Conservation (phyloP, 768 basidiomycete genomes). For the Fibroporia radiculosa region DNA sequence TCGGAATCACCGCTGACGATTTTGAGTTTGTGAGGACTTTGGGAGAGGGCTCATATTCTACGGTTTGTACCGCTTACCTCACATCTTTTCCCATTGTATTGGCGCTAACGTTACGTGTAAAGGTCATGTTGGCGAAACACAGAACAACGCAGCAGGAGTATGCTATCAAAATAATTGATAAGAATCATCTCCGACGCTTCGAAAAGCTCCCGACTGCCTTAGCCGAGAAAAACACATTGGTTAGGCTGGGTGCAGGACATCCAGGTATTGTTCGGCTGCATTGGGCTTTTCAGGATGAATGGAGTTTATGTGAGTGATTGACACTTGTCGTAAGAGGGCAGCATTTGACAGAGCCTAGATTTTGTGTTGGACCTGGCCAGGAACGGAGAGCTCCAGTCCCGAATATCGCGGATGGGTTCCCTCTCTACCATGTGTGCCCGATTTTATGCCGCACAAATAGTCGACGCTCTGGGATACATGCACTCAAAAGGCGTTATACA, state of each 20-base stretch:
- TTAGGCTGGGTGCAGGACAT: constrained; percentile 56
- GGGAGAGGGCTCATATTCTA: constrained; percentile 79
- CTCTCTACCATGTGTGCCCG: constrained; percentile 68
- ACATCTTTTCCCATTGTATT: neutral
- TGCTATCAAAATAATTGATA: constrained; percentile 79
- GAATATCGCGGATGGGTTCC: constrained; percentile 77
- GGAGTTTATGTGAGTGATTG: constrained; percentile 64
- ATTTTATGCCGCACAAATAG: constrained; percentile 85
- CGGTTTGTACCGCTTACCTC: constrained; percentile 46
- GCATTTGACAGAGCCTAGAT: constrained; percentile 32
- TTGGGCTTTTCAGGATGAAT: constrained; percentile 81
- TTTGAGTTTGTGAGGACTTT: constrained; percentile 69
- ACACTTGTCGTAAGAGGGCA: neutral
- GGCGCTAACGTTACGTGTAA: neutral
- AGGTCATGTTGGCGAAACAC: constrained; percentile 56
- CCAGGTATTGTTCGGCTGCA: constrained; percentile 77
- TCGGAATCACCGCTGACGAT: constrained; percentile 41
- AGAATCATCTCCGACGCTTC: constrained; percentile 72
- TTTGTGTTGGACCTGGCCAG: constrained; percentile 71
- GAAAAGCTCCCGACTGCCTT: constrained; percentile 73
- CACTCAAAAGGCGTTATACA: constrained; percentile 88
- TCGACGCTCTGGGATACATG: constrained; percentile 87
- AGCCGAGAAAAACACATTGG: constrained; percentile 73
- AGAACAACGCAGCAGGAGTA: constrained; percentile 53
- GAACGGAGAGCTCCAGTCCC: constrained; percentile 72